Evolutionary conservation across 2,329 filamentous ascomycete species (phyloP).

Genomic region (Fusarium nygamai): DNA sequence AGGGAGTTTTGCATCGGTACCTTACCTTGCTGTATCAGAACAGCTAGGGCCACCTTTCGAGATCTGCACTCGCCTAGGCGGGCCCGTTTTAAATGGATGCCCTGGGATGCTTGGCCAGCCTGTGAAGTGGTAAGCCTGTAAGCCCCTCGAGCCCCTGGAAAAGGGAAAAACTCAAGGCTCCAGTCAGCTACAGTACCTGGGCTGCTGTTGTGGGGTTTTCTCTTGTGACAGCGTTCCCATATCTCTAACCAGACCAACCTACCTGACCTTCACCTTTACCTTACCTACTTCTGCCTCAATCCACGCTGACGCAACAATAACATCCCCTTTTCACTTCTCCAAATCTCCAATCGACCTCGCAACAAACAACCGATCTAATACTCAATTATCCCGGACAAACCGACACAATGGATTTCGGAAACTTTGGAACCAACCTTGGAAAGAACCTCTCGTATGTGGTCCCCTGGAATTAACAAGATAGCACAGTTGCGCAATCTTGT

Average conservation of each 20-base stretch:
- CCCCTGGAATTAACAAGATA: constrained; percentile 17
- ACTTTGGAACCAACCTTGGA: constrained; percentile 52
- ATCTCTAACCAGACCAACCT: constrained; percentile 18
- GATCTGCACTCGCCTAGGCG: constrained; percentile 34
- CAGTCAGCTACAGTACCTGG: constrained; percentile 9
- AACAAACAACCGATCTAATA: constrained; percentile 2
- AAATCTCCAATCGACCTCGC: constrained; percentile 18
- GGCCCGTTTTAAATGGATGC: constrained; percentile 16
- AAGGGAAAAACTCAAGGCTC: constrained; percentile 34
- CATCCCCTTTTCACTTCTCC: constrained; percentile 24
- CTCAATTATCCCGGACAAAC: constrained; percentile 8
- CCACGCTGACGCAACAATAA: constrained; percentile 39
- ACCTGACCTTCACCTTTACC: neutral
- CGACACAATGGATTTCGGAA: constrained; percentile 67
- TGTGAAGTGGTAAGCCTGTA: neutral
- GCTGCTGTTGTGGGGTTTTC: constrained; percentile 37
- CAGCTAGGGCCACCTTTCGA: constrained; percentile 38
- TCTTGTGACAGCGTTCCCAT: constrained; percentile 47
- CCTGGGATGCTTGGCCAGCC: neutral
- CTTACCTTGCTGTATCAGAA: constrained; percentile 16
- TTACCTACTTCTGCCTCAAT: constrained; percentile 26
- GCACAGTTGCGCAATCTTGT: constrained; percentile 23
- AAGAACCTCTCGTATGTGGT: constrained; percentile 64
- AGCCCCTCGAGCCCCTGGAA: constrained; percentile 42
- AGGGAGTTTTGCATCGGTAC: constrained; percentile 12